Conservation (phyloP, 2,329 filamentous ascomycete species). For the Xylariaceae sp. region DNA sequence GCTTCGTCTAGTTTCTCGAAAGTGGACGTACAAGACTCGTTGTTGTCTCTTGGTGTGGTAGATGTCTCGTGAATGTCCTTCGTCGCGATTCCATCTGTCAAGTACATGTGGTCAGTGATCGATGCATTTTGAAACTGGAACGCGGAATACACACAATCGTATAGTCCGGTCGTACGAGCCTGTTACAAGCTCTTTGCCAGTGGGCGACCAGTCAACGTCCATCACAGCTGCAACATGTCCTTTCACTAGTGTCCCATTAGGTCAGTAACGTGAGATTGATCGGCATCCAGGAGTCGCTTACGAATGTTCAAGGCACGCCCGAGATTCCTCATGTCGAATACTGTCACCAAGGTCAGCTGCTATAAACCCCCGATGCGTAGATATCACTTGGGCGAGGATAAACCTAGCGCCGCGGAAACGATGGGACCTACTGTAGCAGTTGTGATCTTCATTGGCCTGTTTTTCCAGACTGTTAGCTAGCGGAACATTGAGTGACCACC, state of each 20-base stretch:
- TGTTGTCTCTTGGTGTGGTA: conserved; percentile 99
- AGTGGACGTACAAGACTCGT: conserved; percentile 51
- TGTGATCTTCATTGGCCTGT: conserved; percentile 79
- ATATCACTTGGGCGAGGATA: neutral
- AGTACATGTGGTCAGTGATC: neutral
- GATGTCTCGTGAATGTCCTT: conserved; percentile 83
- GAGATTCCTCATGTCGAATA: conserved; percentile 94
- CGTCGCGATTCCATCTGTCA: conserved; percentile 64
- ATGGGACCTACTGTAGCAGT: conserved; percentile 39
- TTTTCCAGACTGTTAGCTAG: neutral
- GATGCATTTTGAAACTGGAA: neutral
- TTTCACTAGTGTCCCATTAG: conserved; percentile 14
- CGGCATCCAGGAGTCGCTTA: conserved; percentile 58
- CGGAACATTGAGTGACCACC: too few relatives aligned
- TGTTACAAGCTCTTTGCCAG: conserved; percentile 87
- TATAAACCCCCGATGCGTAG: neutral
- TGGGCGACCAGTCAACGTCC: conserved; percentile 94
- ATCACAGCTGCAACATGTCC: conserved; percentile 68
- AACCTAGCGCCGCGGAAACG: neutral
- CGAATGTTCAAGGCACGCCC: conserved; percentile 78
- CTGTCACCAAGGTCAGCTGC: conserved; percentile 77
- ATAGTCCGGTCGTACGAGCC: conserved; percentile 86
- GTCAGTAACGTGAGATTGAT: conserved; percentile 55
- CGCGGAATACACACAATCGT: conserved; percentile 46
- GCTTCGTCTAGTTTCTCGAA: neutral